Conservation (phyloP, 164 flowering plant species). For the Nymphaea thermarum region DNA sequence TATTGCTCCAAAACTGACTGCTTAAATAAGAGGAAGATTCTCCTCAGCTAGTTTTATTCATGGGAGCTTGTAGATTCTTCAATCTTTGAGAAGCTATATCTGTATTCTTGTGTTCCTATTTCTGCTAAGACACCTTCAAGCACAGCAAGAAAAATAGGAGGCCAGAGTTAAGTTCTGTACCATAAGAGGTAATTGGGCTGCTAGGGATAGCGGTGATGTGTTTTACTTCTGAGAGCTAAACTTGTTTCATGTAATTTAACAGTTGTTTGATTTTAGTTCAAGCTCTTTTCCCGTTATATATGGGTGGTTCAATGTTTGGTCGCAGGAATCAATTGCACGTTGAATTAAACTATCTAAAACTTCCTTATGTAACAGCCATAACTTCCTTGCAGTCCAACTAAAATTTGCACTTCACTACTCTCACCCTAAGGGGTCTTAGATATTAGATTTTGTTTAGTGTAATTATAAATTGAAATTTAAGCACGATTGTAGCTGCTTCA, state of each 20-base stretch:
- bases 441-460: too few relatives aligned
- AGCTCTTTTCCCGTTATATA: neutral
- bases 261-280: neutral
- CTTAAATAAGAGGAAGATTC: neutral
- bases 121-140: neutral
- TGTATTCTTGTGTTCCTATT: neutral
- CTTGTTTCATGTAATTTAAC: neutral
- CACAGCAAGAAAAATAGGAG: neutral
- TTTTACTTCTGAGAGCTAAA: neutral
- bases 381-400: too few relatives aligned
- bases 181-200: neutral
- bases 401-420: too few relatives aligned
- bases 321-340: too few relatives aligned
- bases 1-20: neutral
- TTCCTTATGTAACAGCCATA: too few relatives aligned
- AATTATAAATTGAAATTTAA: too few relatives aligned
- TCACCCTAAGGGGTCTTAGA: too few relatives aligned
- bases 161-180: neutral
- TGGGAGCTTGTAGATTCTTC: constrained; percentile 8
- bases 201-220: neutral
- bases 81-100: neutral
- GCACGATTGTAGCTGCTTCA: too few relatives aligned
- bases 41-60: constrained; percentile 16
- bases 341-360: too few relatives aligned
- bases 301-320: too few relatives aligned